A percentile compares a stretch with the other conserved stretches of the same genome.
Evolutionary conservation across 116 monocot species (phyloP).

Genomic region (Phalaenopsis hybrid): DNA sequence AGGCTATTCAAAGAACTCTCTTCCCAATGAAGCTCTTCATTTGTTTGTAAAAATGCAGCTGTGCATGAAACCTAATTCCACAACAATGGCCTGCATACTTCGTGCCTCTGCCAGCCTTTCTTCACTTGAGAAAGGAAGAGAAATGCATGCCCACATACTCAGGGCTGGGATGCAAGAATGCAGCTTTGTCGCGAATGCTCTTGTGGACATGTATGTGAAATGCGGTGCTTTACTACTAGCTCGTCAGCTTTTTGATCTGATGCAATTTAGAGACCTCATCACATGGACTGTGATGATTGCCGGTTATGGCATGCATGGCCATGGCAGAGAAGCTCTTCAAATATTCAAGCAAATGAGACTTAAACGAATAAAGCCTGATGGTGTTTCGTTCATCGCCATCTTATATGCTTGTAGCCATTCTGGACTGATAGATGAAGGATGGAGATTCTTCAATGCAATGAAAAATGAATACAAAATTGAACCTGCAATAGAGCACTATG

Average conservation of each 20-base stretch:
- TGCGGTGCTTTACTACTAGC: conserved; percentile 55
- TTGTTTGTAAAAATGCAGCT: conserved; percentile 44
- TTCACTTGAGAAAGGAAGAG: conserved; percentile 60
- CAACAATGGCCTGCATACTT: conserved; percentile 62
- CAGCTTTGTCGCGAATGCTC: conserved; percentile 44
- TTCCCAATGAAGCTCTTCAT: conserved; percentile 54
- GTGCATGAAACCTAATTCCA: conserved; percentile 38
- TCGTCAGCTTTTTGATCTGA: conserved; percentile 36
- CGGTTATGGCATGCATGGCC: conserved; percentile 66
- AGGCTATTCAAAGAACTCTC: conserved; percentile 54
- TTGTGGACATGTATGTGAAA: conserved; percentile 75
- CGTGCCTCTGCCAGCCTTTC: conserved; percentile 56
- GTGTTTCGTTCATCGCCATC: conserved; percentile 47
- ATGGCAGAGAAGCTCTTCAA: conserved; percentile 41
- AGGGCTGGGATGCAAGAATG: conserved; percentile 23
- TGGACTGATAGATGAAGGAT: conserved; percentile 60
- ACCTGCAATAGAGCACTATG: conserved; percentile 51
- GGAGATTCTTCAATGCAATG: conserved; percentile 62
- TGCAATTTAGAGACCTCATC: conserved; percentile 35
- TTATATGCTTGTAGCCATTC: conserved; percentile 66
- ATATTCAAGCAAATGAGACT: conserved; percentile 45
- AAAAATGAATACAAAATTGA: conserved; percentile 50
- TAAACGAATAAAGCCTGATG: conserved; percentile 37
- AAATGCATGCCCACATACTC: conserved; percentile 52
- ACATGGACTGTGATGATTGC: conserved; percentile 78